Evolutionary conservation across 176 grass and related monocot species (phyloP), one percentile per base, ranked within the genome.

Genomic region (Oryza australiensis): DNA sequence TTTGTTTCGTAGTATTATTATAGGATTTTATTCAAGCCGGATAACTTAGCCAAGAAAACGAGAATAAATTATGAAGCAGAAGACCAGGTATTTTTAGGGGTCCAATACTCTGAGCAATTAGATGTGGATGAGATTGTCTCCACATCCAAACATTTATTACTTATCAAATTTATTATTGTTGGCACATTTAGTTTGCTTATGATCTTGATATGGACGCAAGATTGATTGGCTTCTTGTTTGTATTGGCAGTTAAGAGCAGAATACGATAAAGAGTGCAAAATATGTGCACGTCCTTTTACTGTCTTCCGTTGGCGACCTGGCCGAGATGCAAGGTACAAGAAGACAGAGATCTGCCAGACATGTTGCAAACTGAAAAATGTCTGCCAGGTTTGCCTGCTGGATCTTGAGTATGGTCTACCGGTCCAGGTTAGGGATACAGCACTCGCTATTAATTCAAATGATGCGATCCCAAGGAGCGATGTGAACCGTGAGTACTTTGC

Each of bases 331-430:
- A 91, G 96, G 74, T 99, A 99, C 85, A 99, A 99, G 88, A 99
- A 99, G 74, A 94, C 96, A 22, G 96, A 99, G 87, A 92, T 99
- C 76, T 99, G 93, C 77, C 96, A 95, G 85, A 99, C 96, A 71
- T 99, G 96, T 66, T 95, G 93, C 85, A 99, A 94, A 84, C 78
- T 99, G 48, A 99, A 99, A 83, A 99, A 99, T 67, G 96, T 99
- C 77, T 99, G 96, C 73, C 91, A 94, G 77, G 96, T 99, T 69
- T 99, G 96, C 79, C 80, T 99, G 48, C 86, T 99, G 38, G 96
- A 99, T 85, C 91, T 99, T 82, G 96, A 99, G 73, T 99, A 99
- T 66, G 96, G 93, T 34, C 82, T 99, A 12, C 96, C 96, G 0
- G 93, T 99, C 82, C 96, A 99, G 73, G 96, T 99, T 55, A 85